Evolutionary conservation across 306 rosid genomes (phyloP).

Genomic region (Phaseolus lunatus): DNA sequence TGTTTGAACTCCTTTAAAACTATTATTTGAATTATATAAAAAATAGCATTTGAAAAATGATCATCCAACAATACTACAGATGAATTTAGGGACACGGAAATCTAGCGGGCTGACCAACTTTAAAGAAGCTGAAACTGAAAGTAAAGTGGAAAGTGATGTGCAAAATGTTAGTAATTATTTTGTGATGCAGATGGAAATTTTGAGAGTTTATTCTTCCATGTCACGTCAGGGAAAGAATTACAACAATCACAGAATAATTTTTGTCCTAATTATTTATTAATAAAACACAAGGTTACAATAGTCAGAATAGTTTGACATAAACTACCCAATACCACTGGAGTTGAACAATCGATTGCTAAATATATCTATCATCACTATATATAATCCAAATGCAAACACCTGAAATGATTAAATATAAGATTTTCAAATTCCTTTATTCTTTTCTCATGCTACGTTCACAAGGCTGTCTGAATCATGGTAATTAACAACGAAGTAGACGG

Average conservation of each 20-base stretch:
- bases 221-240: not conserved
- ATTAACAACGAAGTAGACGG: slow-evolving; percentile 20
- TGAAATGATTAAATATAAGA: slow-evolving; percentile 32
- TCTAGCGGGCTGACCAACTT: not conserved
- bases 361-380: not conserved
- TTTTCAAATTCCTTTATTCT: slow-evolving; percentile 4
- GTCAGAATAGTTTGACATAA: slow-evolving; percentile 1
- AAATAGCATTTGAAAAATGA: not conserved
- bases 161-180: not conserved
- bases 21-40: not conserved
- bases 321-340: not conserved
- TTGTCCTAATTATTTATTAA: not conserved
- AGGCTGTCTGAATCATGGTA: not conserved
- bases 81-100: not conserved
- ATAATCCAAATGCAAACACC: slow-evolving; percentile 12
- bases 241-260: not conserved
- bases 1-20: not conserved
- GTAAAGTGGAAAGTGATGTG: slow-evolving; percentile 19
- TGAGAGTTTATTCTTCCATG: not conserved
- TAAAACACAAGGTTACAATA: not conserved
- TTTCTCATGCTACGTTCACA: slow-evolving; percentile 11
- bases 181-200: not conserved
- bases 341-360: slow-evolving; percentile 19
- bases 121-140: not conserved
- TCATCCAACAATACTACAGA: not conserved